Base-by-base conservation (phyloP, 2,329 filamentous ascomycete species). In the Fusarium sp. region DNA sequence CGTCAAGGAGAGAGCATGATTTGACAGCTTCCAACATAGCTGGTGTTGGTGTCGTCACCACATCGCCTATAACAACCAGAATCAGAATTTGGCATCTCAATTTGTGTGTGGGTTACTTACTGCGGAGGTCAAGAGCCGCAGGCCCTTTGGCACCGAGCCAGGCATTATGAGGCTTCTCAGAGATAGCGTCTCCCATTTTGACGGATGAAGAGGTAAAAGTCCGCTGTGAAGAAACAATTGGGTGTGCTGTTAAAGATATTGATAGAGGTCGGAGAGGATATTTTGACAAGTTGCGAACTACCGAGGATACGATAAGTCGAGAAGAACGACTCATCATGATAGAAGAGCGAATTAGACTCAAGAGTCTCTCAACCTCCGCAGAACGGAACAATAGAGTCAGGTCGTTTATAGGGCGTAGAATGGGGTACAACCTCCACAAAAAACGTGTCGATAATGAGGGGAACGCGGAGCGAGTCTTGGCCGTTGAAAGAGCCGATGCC, bases 21-120 rank as follows among this genome's bases (percentile, higher is more conserved):
- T 90, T 86, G 74, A 98, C 93, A 22, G 95, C 94, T 49, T 89
- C 85, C 42, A 98, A 90, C 95, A 98, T 98, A 8, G 92, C 90
- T 2, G 89, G 81, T 1, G 93, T 96, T 2, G 94, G 94, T 4
- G 91, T 93, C 7, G 94, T 97, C 82, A 87, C 84, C 31, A 84
- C 84, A 77, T 89, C 87, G 70, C 87, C 87, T 74, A 13, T 13
- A 48, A 10, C 6, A 31, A 11, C n/a, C 18, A 49, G 7, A 28
- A 28, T 64, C 18, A 63, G 87, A 26, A 11, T 20, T 52, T 17
- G 33, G 28, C 6, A 13, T 20, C 9, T 39, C 17, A 3, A 17
- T 5, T 22, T 2, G n/a, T n/a, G 35, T 12, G 20, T 3, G 33
- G 24, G 28, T 20, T 14, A 70, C 82, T 74, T 74, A 85, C 84